Percentiles rank a stretch among this genome's conserved stretches.
Conservation (phyloP, 352 stramenopile genomes). For the Chrysophaeum taylorii region DNA sequence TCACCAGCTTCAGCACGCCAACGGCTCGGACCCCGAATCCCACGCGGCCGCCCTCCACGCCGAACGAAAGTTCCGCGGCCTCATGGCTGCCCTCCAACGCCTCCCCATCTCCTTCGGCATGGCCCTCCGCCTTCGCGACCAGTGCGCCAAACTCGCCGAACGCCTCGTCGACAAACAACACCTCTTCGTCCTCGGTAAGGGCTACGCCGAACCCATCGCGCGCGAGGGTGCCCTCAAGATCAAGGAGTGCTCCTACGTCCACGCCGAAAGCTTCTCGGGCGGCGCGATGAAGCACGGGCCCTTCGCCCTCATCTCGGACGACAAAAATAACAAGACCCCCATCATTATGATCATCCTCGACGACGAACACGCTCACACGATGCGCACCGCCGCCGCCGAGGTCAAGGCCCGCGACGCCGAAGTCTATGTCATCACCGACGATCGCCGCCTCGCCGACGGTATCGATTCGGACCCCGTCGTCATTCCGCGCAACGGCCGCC, state of each 20-base stretch:
- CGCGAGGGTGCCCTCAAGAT: conserved; percentile 96
- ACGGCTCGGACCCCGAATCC: conserved; percentile 41
- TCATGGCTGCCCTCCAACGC: conserved; percentile 88
- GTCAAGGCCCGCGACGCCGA: conserved; percentile 88
- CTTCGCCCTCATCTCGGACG: conserved; percentile 91
- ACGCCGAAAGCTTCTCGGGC: conserved; percentile 93
- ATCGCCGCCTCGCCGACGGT: conserved; percentile 75
- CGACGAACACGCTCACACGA: conserved; percentile 86
- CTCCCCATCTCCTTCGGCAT: conserved; percentile 95
- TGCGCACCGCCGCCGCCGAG: conserved; percentile 86
- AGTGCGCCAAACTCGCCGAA: conserved; percentile 75
- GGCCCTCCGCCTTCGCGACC: conserved; percentile 76
- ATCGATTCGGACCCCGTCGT: conserved; percentile 81
- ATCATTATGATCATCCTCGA: conserved; percentile 94
- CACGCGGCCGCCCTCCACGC: no score
- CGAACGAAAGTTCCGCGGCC: conserved; percentile 74
- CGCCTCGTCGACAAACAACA: conserved; percentile 75
- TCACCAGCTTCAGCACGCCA: conserved; percentile 53
- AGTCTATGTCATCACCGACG: conserved; percentile 96
- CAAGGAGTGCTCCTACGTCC: conserved; percentile 97
- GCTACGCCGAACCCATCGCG: conserved; percentile 82
- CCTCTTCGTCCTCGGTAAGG: conserved; percentile 84
- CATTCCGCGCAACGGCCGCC: conserved; percentile 88
- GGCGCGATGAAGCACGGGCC: conserved; percentile 95
- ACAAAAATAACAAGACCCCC: conserved; percentile 80